Evolutionary conservation across 2,329 filamentous ascomycete species (phyloP).

Genomic region (Coniochaeta pulveracea): DNA sequence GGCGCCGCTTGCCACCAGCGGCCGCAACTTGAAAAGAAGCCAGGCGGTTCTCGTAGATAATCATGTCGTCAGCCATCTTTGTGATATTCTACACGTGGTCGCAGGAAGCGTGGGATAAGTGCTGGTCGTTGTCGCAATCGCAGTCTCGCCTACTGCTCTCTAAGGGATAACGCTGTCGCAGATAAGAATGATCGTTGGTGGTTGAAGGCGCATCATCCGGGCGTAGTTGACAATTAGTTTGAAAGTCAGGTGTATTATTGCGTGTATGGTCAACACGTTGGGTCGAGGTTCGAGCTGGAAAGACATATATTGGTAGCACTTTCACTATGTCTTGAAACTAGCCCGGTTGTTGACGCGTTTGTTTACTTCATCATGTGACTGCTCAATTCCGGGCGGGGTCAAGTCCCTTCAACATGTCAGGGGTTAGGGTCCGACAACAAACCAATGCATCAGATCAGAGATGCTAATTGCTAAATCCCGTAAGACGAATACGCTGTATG

Average conservation of each 20-base stretch:
- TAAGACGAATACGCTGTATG: no score
- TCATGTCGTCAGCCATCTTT: no score
- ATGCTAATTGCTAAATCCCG: no score
- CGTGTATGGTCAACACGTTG: neutral
- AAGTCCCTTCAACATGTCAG: no score
- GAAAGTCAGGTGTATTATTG: neutral
- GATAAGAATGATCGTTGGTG: neutral
- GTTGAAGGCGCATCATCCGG: neutral
- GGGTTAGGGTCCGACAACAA: neutral
- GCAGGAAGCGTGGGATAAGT: no score
- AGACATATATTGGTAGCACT: neutral
- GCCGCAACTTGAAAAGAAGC: constrained; percentile 65
- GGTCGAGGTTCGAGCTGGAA: neutral
- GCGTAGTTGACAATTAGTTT: neutral
- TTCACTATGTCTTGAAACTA: no score
- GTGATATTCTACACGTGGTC: no score
- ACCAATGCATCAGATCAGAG: no score
- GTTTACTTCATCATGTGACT: constrained; percentile 4
- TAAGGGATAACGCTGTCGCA: constrained; percentile 7
- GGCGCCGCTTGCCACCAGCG: constrained; percentile 54
- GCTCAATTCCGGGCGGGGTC: no score
- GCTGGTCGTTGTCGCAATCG: no score
- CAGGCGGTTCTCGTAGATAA: constrained; percentile 65
- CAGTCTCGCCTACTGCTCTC: constrained; percentile 12
- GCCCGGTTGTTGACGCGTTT: constrained; percentile 4